Evolutionary conservation across 2,329 filamentous ascomycete genomes (phyloP).

Genomic region (Cercospora canescens): DNA sequence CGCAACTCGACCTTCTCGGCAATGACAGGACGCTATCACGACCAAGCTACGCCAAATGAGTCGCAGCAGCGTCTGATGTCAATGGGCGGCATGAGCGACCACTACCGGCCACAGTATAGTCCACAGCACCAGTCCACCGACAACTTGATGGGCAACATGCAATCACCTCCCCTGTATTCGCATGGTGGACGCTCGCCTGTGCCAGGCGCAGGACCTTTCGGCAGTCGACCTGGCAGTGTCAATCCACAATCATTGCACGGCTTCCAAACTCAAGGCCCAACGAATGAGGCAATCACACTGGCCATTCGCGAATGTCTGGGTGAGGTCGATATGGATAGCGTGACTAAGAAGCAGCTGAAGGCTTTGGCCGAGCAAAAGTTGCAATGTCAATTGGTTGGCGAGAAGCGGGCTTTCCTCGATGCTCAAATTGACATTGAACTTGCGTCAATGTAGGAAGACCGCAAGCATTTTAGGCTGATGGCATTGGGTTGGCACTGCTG

Average conservation of each 20-base stretch:
- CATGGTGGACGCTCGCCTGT: conserved; percentile 27
- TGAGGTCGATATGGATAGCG: conserved; percentile 92
- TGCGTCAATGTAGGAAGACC: conserved; percentile 48
- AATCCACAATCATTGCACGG: conserved; percentile 45
- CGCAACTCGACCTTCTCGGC: conserved; percentile 70
- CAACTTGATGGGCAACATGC: conserved; percentile 38
- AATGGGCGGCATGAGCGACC: conserved; percentile 56
- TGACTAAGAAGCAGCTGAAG: conserved; percentile 91
- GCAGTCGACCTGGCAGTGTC: conserved; percentile 29
- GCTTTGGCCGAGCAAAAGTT: conserved; percentile 90
- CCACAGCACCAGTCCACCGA: conserved; percentile 37
- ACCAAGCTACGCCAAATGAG: conserved; percentile 54
- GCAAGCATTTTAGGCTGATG: neutral
- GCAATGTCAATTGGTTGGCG: conserved; percentile 83
- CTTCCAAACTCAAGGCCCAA: conserved; percentile 68
- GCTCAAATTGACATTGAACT: conserved; percentile 90
- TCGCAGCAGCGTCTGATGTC: conserved; percentile 57
- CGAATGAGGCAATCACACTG: conserved; percentile 77
- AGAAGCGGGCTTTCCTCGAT: conserved; percentile 87
- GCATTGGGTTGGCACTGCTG: neutral
- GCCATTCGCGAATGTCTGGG: conserved; percentile 78
- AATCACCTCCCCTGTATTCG: conserved; percentile 32
- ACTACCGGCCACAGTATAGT: conserved; percentile 41
- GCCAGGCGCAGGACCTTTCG: conserved; percentile 25
- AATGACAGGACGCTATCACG: conserved; percentile 55